These are phyloP conservation scores for Pyracantha coccinea DNA, from an alignment of 331 rosid species.

Conservation along the genomic window DNA sequence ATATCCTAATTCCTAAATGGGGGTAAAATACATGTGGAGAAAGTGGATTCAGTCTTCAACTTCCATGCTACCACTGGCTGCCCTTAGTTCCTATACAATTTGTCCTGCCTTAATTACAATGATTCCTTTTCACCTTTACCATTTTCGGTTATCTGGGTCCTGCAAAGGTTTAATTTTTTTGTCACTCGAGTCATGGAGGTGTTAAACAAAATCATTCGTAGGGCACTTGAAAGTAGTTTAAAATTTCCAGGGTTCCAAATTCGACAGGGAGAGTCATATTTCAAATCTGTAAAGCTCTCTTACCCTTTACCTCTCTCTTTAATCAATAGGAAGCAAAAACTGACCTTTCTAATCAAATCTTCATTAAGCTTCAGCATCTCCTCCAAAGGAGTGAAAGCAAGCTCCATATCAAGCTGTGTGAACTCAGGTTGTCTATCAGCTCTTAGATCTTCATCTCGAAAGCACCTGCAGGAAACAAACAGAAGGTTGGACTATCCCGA, in stretches of 20 bases:
- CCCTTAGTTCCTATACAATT: background rate
- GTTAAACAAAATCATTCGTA: background rate
- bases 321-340: background rate
- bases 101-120: background rate
- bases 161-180: background rate
- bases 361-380: constrained; percentile 86
- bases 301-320: background rate
- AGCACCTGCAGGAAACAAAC: constrained; percentile 50
- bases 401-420: constrained; percentile 96
- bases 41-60: background rate
- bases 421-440: constrained; percentile 98
- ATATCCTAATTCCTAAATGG: background rate
- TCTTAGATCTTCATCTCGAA: constrained; percentile 93
- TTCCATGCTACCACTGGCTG: background rate
- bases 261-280: background rate
- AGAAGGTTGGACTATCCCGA: background rate
- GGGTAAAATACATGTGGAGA: background rate
- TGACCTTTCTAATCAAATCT: constrained; percentile 87
- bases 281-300: background rate
- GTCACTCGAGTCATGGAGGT: background rate
- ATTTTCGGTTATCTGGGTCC: background rate
- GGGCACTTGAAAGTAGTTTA: background rate
- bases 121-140: background rate
- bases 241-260: background rate
- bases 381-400: constrained; percentile 89